A percentile compares a stretch with the other conserved stretches of the same genome.
These are phyloP conservation scores for Pseudoturritis turrita DNA, from an alignment of 345 rosid genomes.

Conservation along the genomic window DNA sequence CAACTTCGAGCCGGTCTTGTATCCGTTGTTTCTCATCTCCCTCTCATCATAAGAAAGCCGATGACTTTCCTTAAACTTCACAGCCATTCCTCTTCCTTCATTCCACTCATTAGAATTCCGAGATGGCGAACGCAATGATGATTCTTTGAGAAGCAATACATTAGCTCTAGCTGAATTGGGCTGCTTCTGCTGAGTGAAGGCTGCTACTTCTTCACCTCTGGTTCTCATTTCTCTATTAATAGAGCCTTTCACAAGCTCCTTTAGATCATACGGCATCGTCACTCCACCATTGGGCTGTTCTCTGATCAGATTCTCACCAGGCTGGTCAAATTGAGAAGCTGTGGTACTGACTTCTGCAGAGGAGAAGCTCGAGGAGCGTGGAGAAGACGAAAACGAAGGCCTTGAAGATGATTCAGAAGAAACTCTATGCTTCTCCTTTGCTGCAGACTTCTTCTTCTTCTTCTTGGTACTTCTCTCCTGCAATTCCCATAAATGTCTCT, in stretches of 20 bases:
- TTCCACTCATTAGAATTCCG: slow-evolving; percentile 35
- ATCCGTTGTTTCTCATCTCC: slow-evolving; percentile 44
- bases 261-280: slow-evolving; percentile 37
- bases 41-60: slow-evolving; percentile 84
- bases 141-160: slow-evolving; percentile 37
- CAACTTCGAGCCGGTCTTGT: slow-evolving; percentile 49
- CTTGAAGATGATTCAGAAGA: slow-evolving; percentile 66
- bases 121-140: slow-evolving; percentile 38
- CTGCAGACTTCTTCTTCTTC: slow-evolving; percentile 32
- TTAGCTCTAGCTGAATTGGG: slow-evolving; percentile 40
- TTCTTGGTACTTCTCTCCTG: slow-evolving; percentile 47
- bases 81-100: slow-evolving; percentile 28
- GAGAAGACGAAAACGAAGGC: slow-evolving; percentile 66
- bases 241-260: slow-evolving; percentile 56
- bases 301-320: slow-evolving; percentile 32
- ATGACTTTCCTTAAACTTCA: slow-evolving; percentile 46
- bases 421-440: slow-evolving; percentile 52
- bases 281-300: slow-evolving; percentile 33
- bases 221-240: slow-evolving; percentile 57
- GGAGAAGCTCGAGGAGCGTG: slow-evolving; percentile 69
- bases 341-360: slow-evolving; percentile 50
- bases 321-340: slow-evolving; percentile 45
- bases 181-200: slow-evolving; percentile 26
- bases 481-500: slow-evolving; percentile 17
- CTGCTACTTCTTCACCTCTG: slow-evolving; percentile 3